phyloP scores from a whole-genome alignment of 108 stramenopile species.

The Nannochloropsis granulata region DNA sequence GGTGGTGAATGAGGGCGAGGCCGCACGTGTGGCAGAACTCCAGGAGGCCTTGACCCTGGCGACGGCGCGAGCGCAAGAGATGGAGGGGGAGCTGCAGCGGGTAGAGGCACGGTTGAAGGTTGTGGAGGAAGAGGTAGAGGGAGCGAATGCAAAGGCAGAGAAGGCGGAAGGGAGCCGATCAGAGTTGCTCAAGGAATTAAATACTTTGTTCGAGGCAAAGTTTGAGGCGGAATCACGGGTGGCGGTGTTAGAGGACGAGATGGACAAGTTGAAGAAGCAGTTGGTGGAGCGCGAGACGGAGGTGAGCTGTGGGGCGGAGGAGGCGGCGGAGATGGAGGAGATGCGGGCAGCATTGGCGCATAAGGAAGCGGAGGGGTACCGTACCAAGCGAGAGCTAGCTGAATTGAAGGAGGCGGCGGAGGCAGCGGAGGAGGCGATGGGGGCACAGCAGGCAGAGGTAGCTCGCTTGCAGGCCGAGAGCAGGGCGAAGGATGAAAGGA shows the following conservation, averaged over 20 bases:
- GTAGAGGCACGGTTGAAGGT: not conserved
- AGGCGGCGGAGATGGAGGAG: not conserved
- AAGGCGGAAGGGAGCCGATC: not conserved
- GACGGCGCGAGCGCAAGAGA: not conserved
- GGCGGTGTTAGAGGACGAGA: not conserved
- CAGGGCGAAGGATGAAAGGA: slow-evolving; percentile 5
- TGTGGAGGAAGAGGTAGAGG: not conserved
- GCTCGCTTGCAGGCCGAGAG: not conserved
- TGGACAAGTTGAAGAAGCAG: not conserved
- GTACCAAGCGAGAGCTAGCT: not conserved
- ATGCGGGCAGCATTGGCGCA: not conserved
- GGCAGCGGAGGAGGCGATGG: slow-evolving; percentile 2
- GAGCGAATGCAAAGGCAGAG: not conserved
- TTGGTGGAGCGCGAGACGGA: not conserved
- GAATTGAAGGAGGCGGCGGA: not conserved
- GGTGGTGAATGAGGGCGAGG: not conserved
- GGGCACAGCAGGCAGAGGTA: not conserved
- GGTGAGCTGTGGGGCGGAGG: not conserved
- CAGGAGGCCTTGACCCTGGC: not conserved
- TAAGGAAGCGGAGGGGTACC: not conserved
- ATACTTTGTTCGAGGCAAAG: not conserved
- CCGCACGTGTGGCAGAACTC: not conserved
- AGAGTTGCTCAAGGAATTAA: not conserved
- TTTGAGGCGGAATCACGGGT: not conserved
- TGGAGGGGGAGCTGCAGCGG: not conserved